Evolutionary conservation across 2,329 filamentous ascomycete species (phyloP).

Genomic region (Cadophora sp.): DNA sequence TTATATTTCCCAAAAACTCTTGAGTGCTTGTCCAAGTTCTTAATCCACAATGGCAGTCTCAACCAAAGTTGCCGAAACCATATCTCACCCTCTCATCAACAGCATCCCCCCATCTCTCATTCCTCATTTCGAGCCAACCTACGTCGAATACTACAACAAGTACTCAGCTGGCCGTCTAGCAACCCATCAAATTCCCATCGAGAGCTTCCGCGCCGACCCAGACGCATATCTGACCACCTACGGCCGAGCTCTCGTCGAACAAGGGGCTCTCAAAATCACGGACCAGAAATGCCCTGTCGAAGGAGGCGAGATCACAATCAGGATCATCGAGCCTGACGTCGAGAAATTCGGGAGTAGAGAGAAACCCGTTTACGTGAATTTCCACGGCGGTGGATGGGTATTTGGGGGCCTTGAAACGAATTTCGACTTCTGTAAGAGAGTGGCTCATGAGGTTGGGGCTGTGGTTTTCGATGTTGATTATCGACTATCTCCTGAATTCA

Average conservation of each 20-base stretch:
- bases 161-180: conserved; percentile 51
- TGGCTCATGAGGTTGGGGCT: conserved; percentile 49
- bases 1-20: neutral
- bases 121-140: conserved; percentile 49
- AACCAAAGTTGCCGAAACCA: conserved; percentile 19
- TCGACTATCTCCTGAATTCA: conserved; percentile 52
- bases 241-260: conserved; percentile 46
- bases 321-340: conserved; percentile 49
- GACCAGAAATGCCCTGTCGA: conserved; percentile 50
- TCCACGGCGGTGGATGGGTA: conserved; percentile 48
- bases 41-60: conserved; percentile 14
- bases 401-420: conserved; percentile 50
- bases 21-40: too few relatives aligned
- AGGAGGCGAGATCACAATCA: conserved; percentile 49
- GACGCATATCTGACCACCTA: conserved; percentile 47
- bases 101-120: conserved; percentile 49
- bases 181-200: conserved; percentile 48
- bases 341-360: conserved; percentile 36
- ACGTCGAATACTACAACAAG: conserved; percentile 51
- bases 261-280: conserved; percentile 49
- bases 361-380: conserved; percentile 49
- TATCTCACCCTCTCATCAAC: conserved; percentile 49
- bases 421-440: conserved; percentile 50
- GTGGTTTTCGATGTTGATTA: conserved; percentile 55
- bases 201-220: conserved; percentile 48